Base-by-base conservation (phyloP, 805 yeast species). In the Yarrowia sp. region DNA sequence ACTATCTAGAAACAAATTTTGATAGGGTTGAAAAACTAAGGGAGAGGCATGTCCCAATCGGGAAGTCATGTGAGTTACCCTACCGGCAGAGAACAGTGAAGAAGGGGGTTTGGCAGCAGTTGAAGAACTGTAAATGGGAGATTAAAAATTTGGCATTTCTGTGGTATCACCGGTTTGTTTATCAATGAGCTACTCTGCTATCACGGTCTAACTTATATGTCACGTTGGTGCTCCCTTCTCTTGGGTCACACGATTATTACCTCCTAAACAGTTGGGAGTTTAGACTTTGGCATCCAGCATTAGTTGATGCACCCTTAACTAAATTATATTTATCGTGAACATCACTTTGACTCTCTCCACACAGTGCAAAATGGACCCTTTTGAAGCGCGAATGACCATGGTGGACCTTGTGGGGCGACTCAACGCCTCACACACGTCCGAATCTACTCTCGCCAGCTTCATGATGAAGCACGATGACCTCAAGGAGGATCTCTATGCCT, bases 331-430 rank as follows among this genome's bases (percentile, higher is more conserved):
- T 53, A 12, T 38, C 15, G 45, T 15, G 35, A 40, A 53, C 43
- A n/a, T 36, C 4, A 5, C 2, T 35, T 10, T 16, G 32, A 38
- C 15, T n/a, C 11, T 4, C 38, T 3, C 10, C 16, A n/a, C 45
- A 22, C 22, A 42, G 26, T 15, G 15, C 46, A 55, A 9, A 3
- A 91, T 93, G 97, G 97, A 93, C 76, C 88, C 97, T 0, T 91
- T 94, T 77, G 97, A 91, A 74, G 92, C 93, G 5, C 84, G 94
- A 70, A 79, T 91, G 56, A 89, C 89, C 77, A 89, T 93, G 73
- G 82, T 86, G 7, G 90, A 87, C 73, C 84, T 87, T 53, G 81
- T 93, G 68, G 83, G 87, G 72, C 77, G 82, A 8, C 79, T 94
- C 50, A 87, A 86, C 52, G 93, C 97, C 0, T 84, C 92, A 1